phyloP scores from a whole-genome alignment of 176 grass and related monocot genomes.

The Carex parvula region DNA sequence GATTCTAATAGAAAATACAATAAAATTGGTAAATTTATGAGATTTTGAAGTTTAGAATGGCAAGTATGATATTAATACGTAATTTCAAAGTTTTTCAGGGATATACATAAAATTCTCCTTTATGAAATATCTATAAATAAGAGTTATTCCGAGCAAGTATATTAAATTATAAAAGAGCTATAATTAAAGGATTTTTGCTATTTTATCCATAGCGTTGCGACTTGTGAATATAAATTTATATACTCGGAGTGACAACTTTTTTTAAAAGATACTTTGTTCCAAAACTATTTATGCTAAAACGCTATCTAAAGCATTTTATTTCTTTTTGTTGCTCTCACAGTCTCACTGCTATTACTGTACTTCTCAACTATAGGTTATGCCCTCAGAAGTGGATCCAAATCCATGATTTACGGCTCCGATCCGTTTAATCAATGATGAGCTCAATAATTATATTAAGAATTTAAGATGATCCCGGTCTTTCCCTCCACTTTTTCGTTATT shows the following conservation, averaged over 20 bases:
- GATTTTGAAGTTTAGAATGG: no score
- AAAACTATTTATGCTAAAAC: neutral
- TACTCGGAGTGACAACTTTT: neutral
- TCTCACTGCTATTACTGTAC: neutral
- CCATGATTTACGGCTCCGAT: neutral
- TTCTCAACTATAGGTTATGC: neutral
- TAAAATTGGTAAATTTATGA: no score
- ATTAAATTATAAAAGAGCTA: neutral
- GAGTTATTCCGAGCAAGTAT: neutral
- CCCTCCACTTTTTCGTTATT: slow-evolving; percentile 25
- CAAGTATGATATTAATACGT: no score
- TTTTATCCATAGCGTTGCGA: neutral
- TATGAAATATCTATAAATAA: neutral
- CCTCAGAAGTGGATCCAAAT: neutral
- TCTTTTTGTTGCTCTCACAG: neutral
- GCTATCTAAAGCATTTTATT: neutral
- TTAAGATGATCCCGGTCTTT: slow-evolving; percentile 6
- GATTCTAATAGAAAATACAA: no score
- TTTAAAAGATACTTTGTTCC: no score
- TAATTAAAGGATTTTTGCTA: neutral
- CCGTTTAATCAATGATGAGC: neutral
- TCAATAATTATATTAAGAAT: slow-evolving; percentile 6
- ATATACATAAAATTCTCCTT: no score
- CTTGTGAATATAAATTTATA: no score
- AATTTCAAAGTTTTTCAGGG: no score